Percentiles rank a stretch among this genome's conserved stretches.
phyloP scores from a whole-genome alignment of 352 stramenopile species.

The Phytophthora sp. region DNA sequence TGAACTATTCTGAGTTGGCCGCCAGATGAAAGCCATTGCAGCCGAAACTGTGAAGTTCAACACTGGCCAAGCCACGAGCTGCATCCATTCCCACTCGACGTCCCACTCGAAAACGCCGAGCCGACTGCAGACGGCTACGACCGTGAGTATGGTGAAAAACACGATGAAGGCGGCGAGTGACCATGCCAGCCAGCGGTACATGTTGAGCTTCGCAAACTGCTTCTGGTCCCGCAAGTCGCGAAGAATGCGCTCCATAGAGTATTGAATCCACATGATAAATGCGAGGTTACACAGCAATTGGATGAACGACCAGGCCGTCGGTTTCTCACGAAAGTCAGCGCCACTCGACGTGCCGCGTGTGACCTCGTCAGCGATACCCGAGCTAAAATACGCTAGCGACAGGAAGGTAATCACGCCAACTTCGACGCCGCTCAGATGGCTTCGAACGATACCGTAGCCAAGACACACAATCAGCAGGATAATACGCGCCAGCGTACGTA shows the following conservation, averaged over 20 bases:
- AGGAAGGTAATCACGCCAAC: conserved; percentile 64
- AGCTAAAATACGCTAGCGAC: conserved; percentile 78
- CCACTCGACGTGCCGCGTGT: conserved; percentile 82
- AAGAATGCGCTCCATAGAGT: conserved; percentile 84
- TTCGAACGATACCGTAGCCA: conserved; percentile 90
- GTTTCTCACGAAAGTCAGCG: conserved; percentile 77
- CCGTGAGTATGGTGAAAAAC: conserved; percentile 88
- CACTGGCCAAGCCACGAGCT: conserved; percentile 91
- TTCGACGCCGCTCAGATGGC: conserved; percentile 57
- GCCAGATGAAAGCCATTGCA: conserved; percentile 92
- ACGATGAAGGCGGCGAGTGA: conserved; percentile 85
- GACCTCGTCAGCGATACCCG: conserved; percentile 76
- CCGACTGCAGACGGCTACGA: conserved; percentile 81
- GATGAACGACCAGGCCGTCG: conserved; percentile 85
- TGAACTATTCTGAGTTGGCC: conserved; percentile 84
- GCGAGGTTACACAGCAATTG: conserved; percentile 88
- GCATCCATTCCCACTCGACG: conserved; percentile 92
- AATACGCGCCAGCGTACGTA: conserved; percentile 85
- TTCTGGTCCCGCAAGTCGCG: conserved; percentile 84
- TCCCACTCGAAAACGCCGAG: conserved; percentile 90
- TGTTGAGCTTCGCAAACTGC: conserved; percentile 90
- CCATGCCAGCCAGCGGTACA: conserved; percentile 88
- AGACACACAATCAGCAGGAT: conserved; percentile 90
- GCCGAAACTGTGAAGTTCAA: conserved; percentile 92
- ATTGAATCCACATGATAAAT: conserved; percentile 93